Percentiles rank a stretch among this genome's conserved stretches.
phyloP scores from a whole-genome alignment of 768 basidiomycete genomes.

The Mycena alexandri region DNA sequence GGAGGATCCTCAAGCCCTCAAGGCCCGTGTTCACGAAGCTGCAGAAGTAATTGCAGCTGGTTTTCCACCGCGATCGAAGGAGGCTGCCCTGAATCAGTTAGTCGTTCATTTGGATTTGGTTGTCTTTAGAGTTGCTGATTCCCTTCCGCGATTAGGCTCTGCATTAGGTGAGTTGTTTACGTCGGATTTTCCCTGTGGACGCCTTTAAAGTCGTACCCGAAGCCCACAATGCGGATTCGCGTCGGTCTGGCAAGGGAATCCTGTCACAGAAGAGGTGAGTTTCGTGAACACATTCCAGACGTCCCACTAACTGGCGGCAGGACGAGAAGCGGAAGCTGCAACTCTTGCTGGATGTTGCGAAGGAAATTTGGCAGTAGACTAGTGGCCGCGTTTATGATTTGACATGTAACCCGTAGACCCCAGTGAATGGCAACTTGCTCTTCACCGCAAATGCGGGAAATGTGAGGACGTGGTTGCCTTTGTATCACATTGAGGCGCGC shows the following conservation, averaged over 20 bases:
- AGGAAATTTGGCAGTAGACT: constrained; percentile 57
- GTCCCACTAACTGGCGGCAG: constrained; percentile 42
- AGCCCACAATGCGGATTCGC: constrained; percentile 78
- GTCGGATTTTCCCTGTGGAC: constrained; percentile 4
- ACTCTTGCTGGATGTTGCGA: constrained; percentile 59
- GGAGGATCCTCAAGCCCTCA: constrained; percentile 63
- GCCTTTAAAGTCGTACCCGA: not conserved
- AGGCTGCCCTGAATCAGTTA: constrained; percentile 67
- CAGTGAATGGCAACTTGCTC: no score
- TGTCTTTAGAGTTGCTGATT: constrained; percentile 10
- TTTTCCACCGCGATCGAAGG: constrained; percentile 56
- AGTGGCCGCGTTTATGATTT: not conserved
- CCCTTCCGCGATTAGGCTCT: constrained; percentile 52
- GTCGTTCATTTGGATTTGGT: constrained; percentile 35
- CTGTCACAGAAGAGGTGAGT: constrained; percentile 61
- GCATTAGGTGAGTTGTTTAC: constrained; percentile 47
- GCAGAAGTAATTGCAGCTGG: constrained; percentile 62
- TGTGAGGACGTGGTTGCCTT: no score
- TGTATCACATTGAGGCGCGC: no score
- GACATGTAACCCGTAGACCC: no score
- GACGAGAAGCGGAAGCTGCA: constrained; percentile 64
- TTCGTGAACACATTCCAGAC: constrained; percentile 10
- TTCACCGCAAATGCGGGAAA: no score
- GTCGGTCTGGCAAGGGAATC: constrained; percentile 69
- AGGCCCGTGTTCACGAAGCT: constrained; percentile 65